phyloP scores from a whole-genome alignment of 345 rosid genomes.

The Stellera chamaejasme region DNA sequence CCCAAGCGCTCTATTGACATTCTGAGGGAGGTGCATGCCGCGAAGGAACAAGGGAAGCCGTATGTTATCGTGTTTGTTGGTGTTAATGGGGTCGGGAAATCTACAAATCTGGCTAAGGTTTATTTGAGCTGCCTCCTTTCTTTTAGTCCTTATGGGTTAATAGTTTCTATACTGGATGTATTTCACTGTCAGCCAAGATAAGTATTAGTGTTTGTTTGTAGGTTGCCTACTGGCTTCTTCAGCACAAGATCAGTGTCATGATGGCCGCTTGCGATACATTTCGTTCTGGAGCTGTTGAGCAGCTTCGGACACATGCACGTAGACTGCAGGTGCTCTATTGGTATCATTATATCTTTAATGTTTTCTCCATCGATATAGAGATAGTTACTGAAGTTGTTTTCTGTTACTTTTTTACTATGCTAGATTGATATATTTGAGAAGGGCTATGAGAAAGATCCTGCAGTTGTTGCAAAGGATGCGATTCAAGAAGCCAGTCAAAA shows the following conservation, averaged over 20 bases:
- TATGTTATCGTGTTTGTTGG: conserved; percentile 97
- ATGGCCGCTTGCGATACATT: conserved; percentile 99
- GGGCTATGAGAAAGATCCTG: conserved; percentile 98
- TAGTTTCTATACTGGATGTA: not conserved
- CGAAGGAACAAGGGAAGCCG: conserved; percentile 87
- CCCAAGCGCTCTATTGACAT: conserved; percentile 97
- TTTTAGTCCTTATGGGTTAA: not conserved
- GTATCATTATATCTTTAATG: not conserved
- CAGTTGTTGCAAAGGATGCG: conserved; percentile 95
- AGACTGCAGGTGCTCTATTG: conserved; percentile 66
- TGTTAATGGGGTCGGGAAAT: conserved; percentile 98
- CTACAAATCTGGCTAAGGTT: conserved; percentile 93
- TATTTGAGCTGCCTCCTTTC: not conserved
- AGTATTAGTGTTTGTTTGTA: conserved; percentile 17
- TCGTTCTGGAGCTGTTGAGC: conserved; percentile 99
- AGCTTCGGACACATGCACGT: conserved; percentile 92
- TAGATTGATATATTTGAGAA: conserved; percentile 96
- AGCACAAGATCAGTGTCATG: conserved; percentile 88
- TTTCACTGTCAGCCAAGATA: conserved; percentile 2
- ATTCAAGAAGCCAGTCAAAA: conserved; percentile 80
- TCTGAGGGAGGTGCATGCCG: conserved; percentile 85
- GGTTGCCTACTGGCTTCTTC: conserved; percentile 98
- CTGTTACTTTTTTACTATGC: conserved; percentile 9
- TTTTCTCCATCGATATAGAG: not conserved
- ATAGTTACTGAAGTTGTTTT: not conserved